phyloP scores from a whole-genome alignment of 2,329 filamentous ascomycete genomes.

The Leptographium galeiforme region DNA sequence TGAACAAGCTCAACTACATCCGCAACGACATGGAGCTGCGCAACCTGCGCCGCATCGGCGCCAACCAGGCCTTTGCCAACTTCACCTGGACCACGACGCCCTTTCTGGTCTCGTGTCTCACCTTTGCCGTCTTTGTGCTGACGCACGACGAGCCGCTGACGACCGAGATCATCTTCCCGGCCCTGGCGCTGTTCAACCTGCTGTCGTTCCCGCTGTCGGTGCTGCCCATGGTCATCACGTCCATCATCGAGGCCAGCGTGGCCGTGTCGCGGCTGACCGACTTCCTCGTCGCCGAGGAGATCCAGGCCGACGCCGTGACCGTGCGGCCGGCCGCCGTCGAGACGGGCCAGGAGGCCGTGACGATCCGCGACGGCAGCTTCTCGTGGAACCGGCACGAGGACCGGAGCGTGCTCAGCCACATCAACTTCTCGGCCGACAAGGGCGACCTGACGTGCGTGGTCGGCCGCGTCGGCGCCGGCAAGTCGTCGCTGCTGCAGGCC shows the following conservation, averaged over 20 bases:
- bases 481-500: constrained; percentile 81
- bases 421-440: constrained; percentile 81
- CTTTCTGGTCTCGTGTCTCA: constrained; percentile 93
- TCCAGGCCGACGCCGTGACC: constrained; percentile 72
- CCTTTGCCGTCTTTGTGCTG: constrained; percentile 86
- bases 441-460: constrained; percentile 89
- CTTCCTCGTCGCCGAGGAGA: constrained; percentile 77
- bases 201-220: constrained; percentile 90
- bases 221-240: constrained; percentile 93
- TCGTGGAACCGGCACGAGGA: constrained; percentile 83
- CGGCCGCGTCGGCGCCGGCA: constrained; percentile 85
- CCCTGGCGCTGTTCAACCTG: constrained; percentile 86
- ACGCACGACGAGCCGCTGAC: constrained; percentile 70
- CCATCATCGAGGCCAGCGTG: constrained; percentile 90
- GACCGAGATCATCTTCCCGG: constrained; percentile 92
- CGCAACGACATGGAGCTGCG: constrained; percentile 92
- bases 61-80: constrained; percentile 84
- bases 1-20: constrained; percentile 92
- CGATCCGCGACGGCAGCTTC: constrained; percentile 74
- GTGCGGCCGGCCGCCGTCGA: constrained; percentile 55
- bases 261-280: constrained; percentile 74
- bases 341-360: constrained; percentile 77
- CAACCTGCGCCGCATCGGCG: constrained; percentile 90
- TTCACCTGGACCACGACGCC: constrained; percentile 98
- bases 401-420: constrained; percentile 60